Evolutionary conservation across 1,139 yeast species (phyloP), one percentile per base, ranked within the genome.

Genomic region (Suhomyces guaymorum): DNA sequence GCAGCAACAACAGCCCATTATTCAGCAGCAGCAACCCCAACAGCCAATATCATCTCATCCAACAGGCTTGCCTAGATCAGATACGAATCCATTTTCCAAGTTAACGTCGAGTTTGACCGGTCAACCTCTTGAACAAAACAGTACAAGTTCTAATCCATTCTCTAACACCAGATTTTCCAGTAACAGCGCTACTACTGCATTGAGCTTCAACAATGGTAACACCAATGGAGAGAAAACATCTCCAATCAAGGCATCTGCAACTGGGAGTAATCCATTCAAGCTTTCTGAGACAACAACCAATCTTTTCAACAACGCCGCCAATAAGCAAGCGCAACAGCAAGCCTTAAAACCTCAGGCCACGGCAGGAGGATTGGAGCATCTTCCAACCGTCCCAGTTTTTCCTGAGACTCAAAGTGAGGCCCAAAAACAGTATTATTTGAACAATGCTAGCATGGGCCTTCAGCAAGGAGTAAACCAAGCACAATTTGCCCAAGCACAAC

Each of bases 331-430:
- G 16, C 52, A 53, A 41, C 57, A 45, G 18, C 59, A 48, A 25
- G 58, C 55, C 12, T 41, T 75, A 33, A 60, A 63, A 40, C 63
- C 70, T 9, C 82, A 77, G 48, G 68, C 75, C 3, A 80, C 87
- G 2, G 82, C 85, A 14, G 88, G 87, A 4, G 88, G 88, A 0
- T 66, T 78, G 39, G 88, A 81, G 52, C 63, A 64, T 35, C 48
- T 80, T 25, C 81, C 81, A 3, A 80, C 87, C 0, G 57, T 76
- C 3, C 73, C 87, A 3, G 83, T 80, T 1, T 81, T 81, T 49
- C 86, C 86, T 0, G 77, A 78, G 44, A 80, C 86, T 7, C 78
- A 73, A 49, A 61, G 55, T 38, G 70, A 65, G 26, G 64, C 60
- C 17, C 63, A 58, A 32, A 59, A 58, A 33, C 68, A 70, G 34